Base-by-base conservation (phyloP, 2,329 filamentous ascomycete genomes). In the Aspergillus sojae region DNA sequence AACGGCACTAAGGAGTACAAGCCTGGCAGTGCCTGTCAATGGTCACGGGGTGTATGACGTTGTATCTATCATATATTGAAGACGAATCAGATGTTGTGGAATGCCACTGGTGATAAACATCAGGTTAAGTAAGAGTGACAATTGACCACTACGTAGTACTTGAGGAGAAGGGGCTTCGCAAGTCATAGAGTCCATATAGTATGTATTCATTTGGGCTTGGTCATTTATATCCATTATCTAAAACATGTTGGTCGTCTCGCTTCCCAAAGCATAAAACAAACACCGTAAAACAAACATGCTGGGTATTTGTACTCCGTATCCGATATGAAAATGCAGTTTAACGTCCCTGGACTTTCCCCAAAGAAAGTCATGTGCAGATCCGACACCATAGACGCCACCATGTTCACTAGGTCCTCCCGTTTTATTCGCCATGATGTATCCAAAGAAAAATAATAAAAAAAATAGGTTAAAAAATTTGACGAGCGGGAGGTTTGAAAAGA, bases 221-320 rank as follows among this genome's bases (percentile, higher is more conserved):
- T 61, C 61, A 39, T 65, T 61, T 60, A 62, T 62, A 53, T 65
- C 50, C 60, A 59, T 65, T 34, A 36, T 61, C 62, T 57, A 64
- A 62, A 23, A 62, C 58, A 61, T 66, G 58, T 55, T 59, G 60
- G 58, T 62, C 63, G 41, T 64, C 65, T 60, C 62, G 62, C 64
- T 65, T 62, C 46, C 61, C 62, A n/a, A 60, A 59, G 60, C 39
- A 58, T 59, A 61, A 63, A 65, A 64, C 62, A 65, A 68, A 71
- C 65, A 60, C 64, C 46, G 55, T 62, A 61, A 63, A 65, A 66
- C 62, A 65, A 67, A 71, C 65, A 70, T 70, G 70, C 71, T 66
- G 72, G 73, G 72, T 74, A 75, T 74, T 74, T 71, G 72, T 66
- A 68, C 67, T 71, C 71, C 65, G 66, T 58, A 62, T 61, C 32